Evolutionary conservation across 2,329 filamentous ascomycete species (phyloP), one percentile per base, ranked within the genome.

Genomic region (Aspergillus sojae): DNA sequence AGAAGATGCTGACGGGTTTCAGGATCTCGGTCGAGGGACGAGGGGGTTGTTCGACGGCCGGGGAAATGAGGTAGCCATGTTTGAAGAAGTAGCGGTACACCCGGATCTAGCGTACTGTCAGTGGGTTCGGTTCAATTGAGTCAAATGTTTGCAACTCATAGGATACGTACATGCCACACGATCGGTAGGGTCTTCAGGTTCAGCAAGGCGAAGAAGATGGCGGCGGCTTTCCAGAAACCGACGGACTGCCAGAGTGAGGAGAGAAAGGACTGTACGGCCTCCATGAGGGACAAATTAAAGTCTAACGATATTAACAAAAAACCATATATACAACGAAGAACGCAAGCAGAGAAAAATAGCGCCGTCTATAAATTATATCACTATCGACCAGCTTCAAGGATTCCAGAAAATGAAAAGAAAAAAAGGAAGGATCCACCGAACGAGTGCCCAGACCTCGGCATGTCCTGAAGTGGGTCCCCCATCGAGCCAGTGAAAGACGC

Each of bases 1-100:
- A 86, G 58, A 83, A 80, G 21, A 88, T 87, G 63, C 92, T 88
- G 46, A 91, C 78, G 48, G 90, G 89, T 53, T 87, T 85, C 81
- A 93, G 93, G 68, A 94, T 85, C 59, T 71, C 69, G 19, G 71
- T 70, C 39, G 62, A 70, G 19, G 39, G 70, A 62, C 79, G 78
- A 63, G 85, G 82, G 34, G 75, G 73, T 64, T 80, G 80, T 53
- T 79, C 75, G 12, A 63, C 60, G 45, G 67, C 62, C 6, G 58
- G 81, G 80, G 68, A 82, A 28, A 64, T 81, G 61, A 84, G 71
- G 64, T 84, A 73, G 66, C 82, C 77, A 74, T 88, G 83, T 65
- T 80, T 79, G 69, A 85, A 75, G 75, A 88, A 83, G 69, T 82
- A 80, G 72, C 84, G 84, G 75, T 85, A 85, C 66, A 89, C 80